A percentile compares a stretch with the other conserved stretches of the same genome.
These are phyloP conservation scores for Paecilomyces variotii DNA, from an alignment of 2,329 filamentous ascomycete genomes.

Conservation along the genomic window DNA sequence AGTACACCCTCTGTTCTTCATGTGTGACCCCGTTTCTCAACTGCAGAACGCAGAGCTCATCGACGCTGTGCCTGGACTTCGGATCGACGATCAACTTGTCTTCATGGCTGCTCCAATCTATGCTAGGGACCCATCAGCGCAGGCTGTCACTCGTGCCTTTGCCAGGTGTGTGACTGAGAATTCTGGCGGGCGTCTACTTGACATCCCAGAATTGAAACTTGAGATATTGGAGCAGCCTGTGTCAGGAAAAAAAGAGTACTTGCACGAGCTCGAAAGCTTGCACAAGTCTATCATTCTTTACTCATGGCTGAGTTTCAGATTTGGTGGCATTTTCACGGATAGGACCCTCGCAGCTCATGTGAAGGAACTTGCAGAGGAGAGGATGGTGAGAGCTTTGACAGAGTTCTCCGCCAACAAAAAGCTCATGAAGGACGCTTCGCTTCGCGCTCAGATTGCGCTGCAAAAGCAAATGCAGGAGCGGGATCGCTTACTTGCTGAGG, in stretches of 20 bases:
- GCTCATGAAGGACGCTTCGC: conserved; percentile 30
- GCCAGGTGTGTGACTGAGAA: conserved; percentile 64
- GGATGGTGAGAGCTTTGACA: conserved; percentile 58
- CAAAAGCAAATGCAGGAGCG: conserved; percentile 26
- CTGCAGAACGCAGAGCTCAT: conserved; percentile 65
- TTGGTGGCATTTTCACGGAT: conserved; percentile 68
- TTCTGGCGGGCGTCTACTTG: conserved; percentile 58
- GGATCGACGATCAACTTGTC: conserved; percentile 64
- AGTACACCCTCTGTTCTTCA: conserved; percentile 58
- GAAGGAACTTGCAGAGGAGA: conserved; percentile 67
- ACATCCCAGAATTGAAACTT: conserved; percentile 62
- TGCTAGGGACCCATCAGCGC: conserved; percentile 38
- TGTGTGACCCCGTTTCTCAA: conserved; percentile 58
- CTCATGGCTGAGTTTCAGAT: conserved; percentile 88
- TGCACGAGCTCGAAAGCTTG: conserved; percentile 64
- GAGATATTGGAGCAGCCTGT: conserved; percentile 58
- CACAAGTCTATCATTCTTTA: conserved; percentile 81
- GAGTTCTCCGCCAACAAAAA: conserved; percentile 45
- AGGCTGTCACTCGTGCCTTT: conserved; percentile 51
- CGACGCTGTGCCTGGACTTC: conserved; percentile 59
- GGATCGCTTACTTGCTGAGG: conserved; percentile 16
- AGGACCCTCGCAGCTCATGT: conserved; percentile 70
- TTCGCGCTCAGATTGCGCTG: conserved; percentile 28
- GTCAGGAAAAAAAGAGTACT: conserved; percentile 45
- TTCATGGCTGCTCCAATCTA: conserved; percentile 65